A percentile compares a stretch with the other conserved stretches of the same genome.
Evolutionary conservation across 495 filamentous ascomycete genomes (phyloP).

Genomic region (Penicillium herquei): DNA sequence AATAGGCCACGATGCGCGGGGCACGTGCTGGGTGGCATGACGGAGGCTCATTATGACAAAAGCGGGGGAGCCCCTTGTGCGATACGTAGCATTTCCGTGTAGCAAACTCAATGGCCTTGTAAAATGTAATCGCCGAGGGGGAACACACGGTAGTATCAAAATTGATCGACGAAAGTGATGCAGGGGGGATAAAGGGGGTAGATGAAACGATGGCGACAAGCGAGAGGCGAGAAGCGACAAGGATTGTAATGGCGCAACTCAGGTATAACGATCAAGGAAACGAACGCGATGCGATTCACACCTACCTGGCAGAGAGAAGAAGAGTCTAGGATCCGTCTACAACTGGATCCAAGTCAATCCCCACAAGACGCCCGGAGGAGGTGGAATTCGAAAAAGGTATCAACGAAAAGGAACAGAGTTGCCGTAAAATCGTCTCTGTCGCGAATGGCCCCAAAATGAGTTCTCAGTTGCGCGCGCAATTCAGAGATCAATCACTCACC

Average conservation of each 20-base stretch:
- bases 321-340: constrained; percentile 15
- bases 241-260: too few species aligned
- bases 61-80: constrained; percentile 8
- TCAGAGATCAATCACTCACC: constrained; percentile 17
- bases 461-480: background rate
- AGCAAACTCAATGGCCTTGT: background rate
- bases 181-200: background rate
- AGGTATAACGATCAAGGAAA: background rate
- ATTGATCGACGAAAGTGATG: too few species aligned
- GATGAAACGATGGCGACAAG: background rate
- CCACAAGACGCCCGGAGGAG: constrained; percentile 9
- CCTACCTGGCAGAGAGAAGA: background rate
- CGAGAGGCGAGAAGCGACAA: background rate
- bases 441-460: background rate
- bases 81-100: constrained; percentile 1
- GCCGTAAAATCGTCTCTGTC: constrained; percentile 27
- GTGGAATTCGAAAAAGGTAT: constrained; percentile 1
- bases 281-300: constrained; percentile 3
- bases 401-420: constrained; percentile 4
- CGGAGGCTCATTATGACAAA: constrained; percentile 16
- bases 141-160: too few species aligned
- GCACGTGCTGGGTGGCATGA: constrained; percentile 24
- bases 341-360: background rate
- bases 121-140: too few species aligned
- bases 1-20: constrained; percentile 5